Conservation (phyloP, 2,329 filamentous ascomycete genomes). For the Claviceps fusiformis region DNA sequence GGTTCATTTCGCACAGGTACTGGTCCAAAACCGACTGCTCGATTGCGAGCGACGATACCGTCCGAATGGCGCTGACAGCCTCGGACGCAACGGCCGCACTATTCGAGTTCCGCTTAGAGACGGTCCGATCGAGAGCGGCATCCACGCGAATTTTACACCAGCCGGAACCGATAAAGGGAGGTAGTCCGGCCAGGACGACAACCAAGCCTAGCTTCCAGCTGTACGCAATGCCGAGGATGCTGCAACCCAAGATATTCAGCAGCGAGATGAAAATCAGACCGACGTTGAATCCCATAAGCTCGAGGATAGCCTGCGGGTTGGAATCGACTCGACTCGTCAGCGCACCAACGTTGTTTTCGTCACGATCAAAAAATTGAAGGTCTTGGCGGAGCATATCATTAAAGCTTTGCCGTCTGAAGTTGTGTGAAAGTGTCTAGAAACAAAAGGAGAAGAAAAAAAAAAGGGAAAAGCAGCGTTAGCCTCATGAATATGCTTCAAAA, state of each 20-base stretch:
- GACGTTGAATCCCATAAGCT: constrained; percentile 29
- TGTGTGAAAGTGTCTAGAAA: constrained; percentile 8
- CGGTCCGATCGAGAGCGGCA: constrained; percentile 22
- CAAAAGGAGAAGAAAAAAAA: too few relatives aligned
- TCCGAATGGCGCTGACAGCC: constrained; percentile 24
- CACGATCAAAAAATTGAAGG: constrained; percentile 27
- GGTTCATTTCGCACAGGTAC: constrained; percentile 16
- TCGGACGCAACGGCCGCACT: constrained; percentile 32
- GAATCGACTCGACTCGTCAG: constrained; percentile 22
- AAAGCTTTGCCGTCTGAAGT: constrained; percentile 19
- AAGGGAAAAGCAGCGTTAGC: not conserved
- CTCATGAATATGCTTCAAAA: not conserved
- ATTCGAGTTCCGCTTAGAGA: constrained; percentile 20
- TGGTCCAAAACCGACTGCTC: constrained; percentile 20
- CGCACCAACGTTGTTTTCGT: constrained; percentile 26
- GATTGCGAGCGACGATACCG: constrained; percentile 28
- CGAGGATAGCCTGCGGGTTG: constrained; percentile 25
- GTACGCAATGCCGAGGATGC: constrained; percentile 28
- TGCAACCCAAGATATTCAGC: constrained; percentile 23
- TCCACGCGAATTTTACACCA: constrained; percentile 27
- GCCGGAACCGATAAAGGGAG: constrained; percentile 22
- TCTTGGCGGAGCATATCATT: constrained; percentile 25
- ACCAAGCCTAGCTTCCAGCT: constrained; percentile 37
- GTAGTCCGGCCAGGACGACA: constrained; percentile 28
- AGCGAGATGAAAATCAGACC: constrained; percentile 24